Percentiles rank a stretch among this genome's conserved stretches.
Evolutionary conservation across 2,329 filamentous ascomycete genomes (phyloP).

Genomic region (Nigrospora oryzae): DNA sequence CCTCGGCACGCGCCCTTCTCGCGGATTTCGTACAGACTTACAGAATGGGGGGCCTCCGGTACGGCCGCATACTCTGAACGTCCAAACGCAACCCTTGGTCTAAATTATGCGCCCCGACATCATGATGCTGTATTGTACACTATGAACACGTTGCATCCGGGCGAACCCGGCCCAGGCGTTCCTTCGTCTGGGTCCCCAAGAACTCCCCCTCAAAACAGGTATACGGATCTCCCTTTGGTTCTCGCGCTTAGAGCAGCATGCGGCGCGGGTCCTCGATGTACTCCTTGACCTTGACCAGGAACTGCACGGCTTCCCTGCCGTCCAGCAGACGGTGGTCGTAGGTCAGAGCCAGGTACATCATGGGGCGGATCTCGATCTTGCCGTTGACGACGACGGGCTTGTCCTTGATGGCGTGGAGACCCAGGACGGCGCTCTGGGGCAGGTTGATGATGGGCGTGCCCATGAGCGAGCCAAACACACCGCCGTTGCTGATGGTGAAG

Average conservation of each 20-base stretch:
- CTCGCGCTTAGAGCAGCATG: slow-evolving; percentile 60
- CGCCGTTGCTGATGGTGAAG: slow-evolving; percentile 96
- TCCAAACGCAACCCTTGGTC: neutral
- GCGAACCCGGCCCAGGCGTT: neutral
- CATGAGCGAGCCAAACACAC: slow-evolving; percentile 95
- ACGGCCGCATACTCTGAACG: too few species aligned
- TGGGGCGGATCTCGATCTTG: slow-evolving; percentile 92
- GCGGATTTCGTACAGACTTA: too few species aligned
- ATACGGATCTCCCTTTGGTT: neutral
- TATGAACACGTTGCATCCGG: slow-evolving; percentile 3
- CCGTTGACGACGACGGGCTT: slow-evolving; percentile 83
- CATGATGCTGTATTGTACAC: slow-evolving; percentile 8
- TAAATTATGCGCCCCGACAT: slow-evolving; percentile 3
- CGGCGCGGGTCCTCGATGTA: slow-evolving; percentile 91
- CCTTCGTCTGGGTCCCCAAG: slow-evolving; percentile 1
- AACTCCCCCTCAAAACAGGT: neutral
- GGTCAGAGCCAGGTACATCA: slow-evolving; percentile 98
- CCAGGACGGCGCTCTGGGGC: slow-evolving; percentile 84
- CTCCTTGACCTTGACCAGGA: slow-evolving; percentile 95
- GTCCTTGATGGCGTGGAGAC: slow-evolving; percentile 95
- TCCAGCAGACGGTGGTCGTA: slow-evolving; percentile 96
- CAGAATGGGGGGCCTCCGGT: too few species aligned
- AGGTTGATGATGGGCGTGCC: slow-evolving; percentile 98
- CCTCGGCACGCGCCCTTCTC: too few species aligned
- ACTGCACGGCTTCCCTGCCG: slow-evolving; percentile 90